phyloP scores from a whole-genome alignment of 83 land plant genomes.

The Isoetes engelmannii region DNA sequence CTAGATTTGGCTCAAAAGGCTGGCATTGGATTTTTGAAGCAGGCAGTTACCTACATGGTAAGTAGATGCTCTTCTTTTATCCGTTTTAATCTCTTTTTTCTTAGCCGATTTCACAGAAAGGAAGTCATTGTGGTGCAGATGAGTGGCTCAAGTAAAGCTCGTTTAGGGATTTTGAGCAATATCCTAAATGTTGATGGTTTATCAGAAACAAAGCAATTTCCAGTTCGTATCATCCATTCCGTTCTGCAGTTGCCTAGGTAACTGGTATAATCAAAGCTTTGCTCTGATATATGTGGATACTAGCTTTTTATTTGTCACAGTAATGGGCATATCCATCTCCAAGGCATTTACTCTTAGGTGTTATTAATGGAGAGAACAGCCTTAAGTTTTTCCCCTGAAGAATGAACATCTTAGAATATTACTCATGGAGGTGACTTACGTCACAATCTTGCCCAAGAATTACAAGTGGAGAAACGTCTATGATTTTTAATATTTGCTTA shows the following conservation, averaged over 20 bases:
- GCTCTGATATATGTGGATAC: neutral
- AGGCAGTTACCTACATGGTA: constrained; percentile 75
- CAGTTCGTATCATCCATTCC: neutral
- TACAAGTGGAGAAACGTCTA: no score
- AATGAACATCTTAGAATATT: no score
- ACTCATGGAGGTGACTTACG: no score
- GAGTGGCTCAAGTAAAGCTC: constrained; percentile 55
- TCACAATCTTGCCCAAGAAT: no score
- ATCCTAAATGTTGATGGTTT: constrained; percentile 5
- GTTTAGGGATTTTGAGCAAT: constrained; percentile 60
- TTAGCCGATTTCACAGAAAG: neutral
- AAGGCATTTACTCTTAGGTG: no score
- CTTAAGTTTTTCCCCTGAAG: no score
- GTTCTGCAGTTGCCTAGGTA: constrained; percentile 1
- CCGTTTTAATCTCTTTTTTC: neutral
- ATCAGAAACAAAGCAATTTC: neutral
- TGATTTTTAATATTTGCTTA: no score
- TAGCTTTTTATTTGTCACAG: neutral
- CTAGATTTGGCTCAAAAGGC: constrained; percentile 51
- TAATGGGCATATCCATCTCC: no score
- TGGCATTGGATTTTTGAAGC: constrained; percentile 68
- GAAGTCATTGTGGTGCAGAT: constrained; percentile 37
- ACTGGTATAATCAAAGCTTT: neutral
- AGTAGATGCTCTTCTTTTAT: neutral
- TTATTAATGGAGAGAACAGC: no score